Base-by-base conservation (phyloP, 805 yeast genomes). In the Saccharomycopsis capsularis region DNA sequence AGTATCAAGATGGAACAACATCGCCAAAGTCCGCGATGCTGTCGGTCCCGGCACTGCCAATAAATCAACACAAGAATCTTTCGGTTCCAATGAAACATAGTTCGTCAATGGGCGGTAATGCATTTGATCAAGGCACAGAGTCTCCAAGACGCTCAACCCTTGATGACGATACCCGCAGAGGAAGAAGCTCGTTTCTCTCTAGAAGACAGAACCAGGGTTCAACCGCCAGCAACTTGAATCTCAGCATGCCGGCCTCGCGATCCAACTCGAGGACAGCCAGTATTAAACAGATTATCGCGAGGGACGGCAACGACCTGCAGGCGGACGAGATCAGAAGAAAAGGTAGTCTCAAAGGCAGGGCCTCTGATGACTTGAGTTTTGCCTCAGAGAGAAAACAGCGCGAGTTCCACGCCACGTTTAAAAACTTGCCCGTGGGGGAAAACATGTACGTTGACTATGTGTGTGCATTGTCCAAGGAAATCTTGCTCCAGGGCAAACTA, bases 381-480 rank as follows among this genome's bases (percentile, higher is more conserved):
- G 75, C 81, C 1, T 64, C 66, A 40, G 74, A 69, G 16, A 81
- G 76, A 57, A 67, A 78, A 51, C 81, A 81, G 56, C 67, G 68
- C 19, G 81, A 80, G 21, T 81, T 81, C 60, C 87, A 81, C 58
- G 73, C 71, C 42, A 57, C 74, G 15, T 82, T 82, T 62, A 73
- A 76, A 39, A 73, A 74, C 40, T 59, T 82, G 1, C 75, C 78
- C 3, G 48, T 63, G 1, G 62, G 59, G 24, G 90, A 82, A 56
- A 63, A 69, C 27, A 67, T 81, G n/a, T 67, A 82, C 37, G 79
- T 74, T 24, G 87, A 81, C 54, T 78, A 68, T 57, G 71, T 78
- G 18, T 82, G 89, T 65, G 89, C 89, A 0, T 67, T 75, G 27
- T 78, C 81, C 18, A 71, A 75, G 46, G 89, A 83, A 56, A 79